phyloP scores from a whole-genome alignment of 768 basidiomycete species.

The Mycena vulgaris region DNA sequence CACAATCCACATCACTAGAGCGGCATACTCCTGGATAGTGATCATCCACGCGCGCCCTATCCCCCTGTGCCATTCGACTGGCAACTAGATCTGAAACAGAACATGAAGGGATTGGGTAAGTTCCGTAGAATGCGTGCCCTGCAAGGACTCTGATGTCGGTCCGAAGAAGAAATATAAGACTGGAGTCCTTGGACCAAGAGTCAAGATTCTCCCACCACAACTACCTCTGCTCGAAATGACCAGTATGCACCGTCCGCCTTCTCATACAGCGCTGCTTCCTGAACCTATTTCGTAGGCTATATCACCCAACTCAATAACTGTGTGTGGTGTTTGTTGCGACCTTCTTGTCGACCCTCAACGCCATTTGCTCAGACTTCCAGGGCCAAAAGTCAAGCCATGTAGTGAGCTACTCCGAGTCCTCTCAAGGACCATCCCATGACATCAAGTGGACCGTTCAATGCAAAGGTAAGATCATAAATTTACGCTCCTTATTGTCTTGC shows the following conservation, averaged over 20 bases:
- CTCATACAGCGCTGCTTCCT: background rate
- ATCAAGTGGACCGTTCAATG: conserved; percentile 69
- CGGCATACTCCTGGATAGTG: conserved; percentile 11
- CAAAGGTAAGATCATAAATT: background rate
- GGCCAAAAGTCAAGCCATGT: conserved; percentile 43
- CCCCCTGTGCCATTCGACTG: conserved; percentile 6
- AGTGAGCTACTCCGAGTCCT: conserved; percentile 59
- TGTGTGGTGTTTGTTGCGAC: background rate
- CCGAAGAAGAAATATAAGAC: conserved; percentile 30
- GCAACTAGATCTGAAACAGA: conserved; percentile 31
- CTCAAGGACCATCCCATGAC: conserved; percentile 58
- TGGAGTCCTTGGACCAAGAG: background rate
- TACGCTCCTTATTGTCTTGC: background rate
- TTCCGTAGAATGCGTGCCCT: conserved; percentile 14
- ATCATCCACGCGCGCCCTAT: background rate
- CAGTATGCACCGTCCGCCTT: conserved; percentile 7
- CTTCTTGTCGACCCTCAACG: background rate
- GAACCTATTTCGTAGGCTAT: conserved; percentile 41
- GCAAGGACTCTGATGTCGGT: conserved; percentile 13
- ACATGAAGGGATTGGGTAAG: conserved; percentile 8
- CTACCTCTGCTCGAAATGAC: conserved; percentile 27
- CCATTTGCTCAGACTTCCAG: conserved; percentile 54
- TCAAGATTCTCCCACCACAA: background rate
- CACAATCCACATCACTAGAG: conserved; percentile 11
- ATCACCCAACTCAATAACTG: conserved; percentile 47